These are phyloP conservation scores for Madurella mycetomatis DNA, from an alignment of 2,329 filamentous ascomycete genomes.

Conservation along the genomic window DNA sequence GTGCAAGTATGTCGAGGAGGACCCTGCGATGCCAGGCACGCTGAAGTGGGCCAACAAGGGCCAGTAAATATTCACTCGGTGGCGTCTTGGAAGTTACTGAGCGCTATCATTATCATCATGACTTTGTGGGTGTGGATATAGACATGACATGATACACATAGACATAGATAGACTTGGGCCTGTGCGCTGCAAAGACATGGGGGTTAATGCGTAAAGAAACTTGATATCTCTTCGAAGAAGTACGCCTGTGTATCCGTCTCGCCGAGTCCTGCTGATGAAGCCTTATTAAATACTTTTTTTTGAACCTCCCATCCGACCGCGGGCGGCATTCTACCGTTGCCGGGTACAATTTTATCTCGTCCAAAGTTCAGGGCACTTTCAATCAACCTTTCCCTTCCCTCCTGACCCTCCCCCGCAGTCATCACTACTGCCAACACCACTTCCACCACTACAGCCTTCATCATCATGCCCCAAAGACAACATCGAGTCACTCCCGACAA, in stretches of 20 bases:
- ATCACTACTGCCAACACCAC: neutral
- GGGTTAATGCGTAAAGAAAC: neutral
- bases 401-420: too few relatives aligned
- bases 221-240: neutral
- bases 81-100: neutral
- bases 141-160: constrained; percentile 8
- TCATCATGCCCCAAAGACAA: neutral
- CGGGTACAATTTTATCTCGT: too few relatives aligned
- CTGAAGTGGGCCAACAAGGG: constrained; percentile 33
- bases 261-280: too few relatives aligned
- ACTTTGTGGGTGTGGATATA: neutral
- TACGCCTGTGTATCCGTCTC: too few relatives aligned
- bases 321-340: too few relatives aligned
- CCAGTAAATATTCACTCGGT: constrained; percentile 12
- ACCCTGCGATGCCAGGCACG: constrained; percentile 33
- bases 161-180: constrained; percentile 5
- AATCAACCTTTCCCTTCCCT: too few relatives aligned
- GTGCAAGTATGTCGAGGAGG: constrained; percentile 45
- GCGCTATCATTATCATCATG: neutral
- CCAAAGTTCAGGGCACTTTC: too few relatives aligned
- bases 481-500: constrained; percentile 31
- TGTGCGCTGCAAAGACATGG: neutral
- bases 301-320: too few relatives aligned
- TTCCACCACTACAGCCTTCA: constrained; percentile 2
- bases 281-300: too few relatives aligned